Percentiles rank a stretch among this genome's conserved stretches.
phyloP scores from a whole-genome alignment of 768 basidiomycete genomes.

The Dendrothele bispora region DNA sequence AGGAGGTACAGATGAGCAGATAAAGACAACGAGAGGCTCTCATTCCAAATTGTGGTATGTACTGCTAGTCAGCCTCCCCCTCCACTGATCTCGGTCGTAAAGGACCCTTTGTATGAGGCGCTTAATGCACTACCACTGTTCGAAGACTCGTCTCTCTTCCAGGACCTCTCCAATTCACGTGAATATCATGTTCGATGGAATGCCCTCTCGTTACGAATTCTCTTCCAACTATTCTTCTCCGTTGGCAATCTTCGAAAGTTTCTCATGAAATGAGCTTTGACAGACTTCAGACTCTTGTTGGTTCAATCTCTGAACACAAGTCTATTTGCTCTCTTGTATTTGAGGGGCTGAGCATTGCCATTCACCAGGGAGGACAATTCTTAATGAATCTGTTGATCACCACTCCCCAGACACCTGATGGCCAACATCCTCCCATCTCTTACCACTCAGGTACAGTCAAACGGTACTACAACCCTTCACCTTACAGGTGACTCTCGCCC shows the following conservation, averaged over 20 bases:
- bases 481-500: not conserved
- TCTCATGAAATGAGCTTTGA: slow-evolving; percentile 9
- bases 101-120: slow-evolving; percentile 48
- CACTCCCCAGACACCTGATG: too few species aligned
- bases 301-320: slow-evolving; percentile 19
- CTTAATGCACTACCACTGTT: slow-evolving; percentile 50
- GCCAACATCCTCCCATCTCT: not conserved
- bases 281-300: slow-evolving; percentile 12
- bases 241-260: slow-evolving; percentile 12
- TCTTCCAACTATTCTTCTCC: slow-evolving; percentile 3
- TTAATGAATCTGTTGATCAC: too few species aligned
- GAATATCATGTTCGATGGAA: not conserved
- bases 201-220: slow-evolving; percentile 7
- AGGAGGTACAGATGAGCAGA: slow-evolving; percentile 40
- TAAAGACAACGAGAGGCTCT: slow-evolving; percentile 28
- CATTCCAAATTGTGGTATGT: slow-evolving; percentile 58
- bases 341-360: not conserved
- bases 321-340: slow-evolving; percentile 15
- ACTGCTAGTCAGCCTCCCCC: not conserved
- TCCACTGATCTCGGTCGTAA: too few species aligned
- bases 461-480: not conserved
- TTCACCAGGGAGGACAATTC: not conserved
- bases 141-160: slow-evolving; percentile 50
- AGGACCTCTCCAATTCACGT: not conserved
- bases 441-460: not conserved